Conservation (phyloP, 805 yeast genomes). For the Suhomyces sp. region DNA sequence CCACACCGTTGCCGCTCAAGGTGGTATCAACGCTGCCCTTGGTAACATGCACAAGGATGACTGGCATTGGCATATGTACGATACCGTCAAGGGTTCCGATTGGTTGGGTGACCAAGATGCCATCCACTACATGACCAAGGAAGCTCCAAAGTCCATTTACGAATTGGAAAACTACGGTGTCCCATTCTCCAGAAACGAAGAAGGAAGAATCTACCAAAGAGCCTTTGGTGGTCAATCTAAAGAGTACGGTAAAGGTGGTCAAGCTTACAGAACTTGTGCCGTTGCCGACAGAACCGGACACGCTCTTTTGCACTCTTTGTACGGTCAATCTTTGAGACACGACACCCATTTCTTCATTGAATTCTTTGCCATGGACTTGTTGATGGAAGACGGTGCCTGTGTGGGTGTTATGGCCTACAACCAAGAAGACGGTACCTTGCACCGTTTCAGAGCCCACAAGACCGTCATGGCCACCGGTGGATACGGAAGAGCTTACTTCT, state of each 20-base stretch:
- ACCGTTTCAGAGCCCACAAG: constrained; percentile 95
- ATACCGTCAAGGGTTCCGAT: constrained; percentile 97
- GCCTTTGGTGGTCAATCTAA: constrained; percentile 98
- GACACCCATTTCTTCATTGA: constrained; percentile 98
- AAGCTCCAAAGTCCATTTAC: constrained; percentile 92
- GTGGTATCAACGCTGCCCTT: constrained; percentile 98
- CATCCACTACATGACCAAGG: constrained; percentile 97
- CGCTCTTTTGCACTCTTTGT: constrained; percentile 90
- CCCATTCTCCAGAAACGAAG: constrained; percentile 95
- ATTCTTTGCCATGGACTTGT: constrained; percentile 90
- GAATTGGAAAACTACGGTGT: constrained; percentile 98
- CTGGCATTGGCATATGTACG: constrained; percentile 99
- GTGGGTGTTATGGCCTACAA: constrained; percentile 97
- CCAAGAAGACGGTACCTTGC: constrained; percentile 98
- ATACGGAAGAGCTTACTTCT: constrained; percentile 96
- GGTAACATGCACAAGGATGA: constrained; percentile 98
- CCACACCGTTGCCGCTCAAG: constrained; percentile 99
- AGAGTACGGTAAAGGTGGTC: constrained; percentile 97
- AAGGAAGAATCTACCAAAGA: constrained; percentile 96
- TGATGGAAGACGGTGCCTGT: constrained; percentile 94
- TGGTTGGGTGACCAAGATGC: constrained; percentile 99
- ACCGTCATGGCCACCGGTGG: constrained; percentile 99
- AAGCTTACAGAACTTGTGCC: constrained; percentile 98
- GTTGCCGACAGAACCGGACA: constrained; percentile 99
- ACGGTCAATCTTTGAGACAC: constrained; percentile 94